These are phyloP conservation scores for Microcyclospora pomicola DNA, from an alignment of 2,329 filamentous ascomycete species.

Conservation along the genomic window DNA sequence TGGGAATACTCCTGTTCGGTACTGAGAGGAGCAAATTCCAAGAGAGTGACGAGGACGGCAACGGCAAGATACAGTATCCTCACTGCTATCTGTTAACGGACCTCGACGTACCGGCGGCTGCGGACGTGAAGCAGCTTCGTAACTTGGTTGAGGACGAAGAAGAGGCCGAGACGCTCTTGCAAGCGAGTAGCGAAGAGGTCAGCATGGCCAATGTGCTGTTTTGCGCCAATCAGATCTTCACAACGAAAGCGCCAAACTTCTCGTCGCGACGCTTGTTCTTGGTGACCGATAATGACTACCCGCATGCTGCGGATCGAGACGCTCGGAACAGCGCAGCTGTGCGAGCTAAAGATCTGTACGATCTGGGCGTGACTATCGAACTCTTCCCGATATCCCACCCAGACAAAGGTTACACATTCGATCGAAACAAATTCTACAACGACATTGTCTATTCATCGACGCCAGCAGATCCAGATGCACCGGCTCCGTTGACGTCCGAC, in stretches of 20 bases:
- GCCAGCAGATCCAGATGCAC: slow-evolving; percentile 55
- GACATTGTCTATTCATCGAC: slow-evolving; percentile 78
- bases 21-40: slow-evolving; percentile 74
- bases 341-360: slow-evolving; percentile 86
- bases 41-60: slow-evolving; percentile 43
- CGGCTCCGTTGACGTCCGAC: slow-evolving; percentile 37
- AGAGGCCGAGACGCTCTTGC: slow-evolving; percentile 53
- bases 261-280: slow-evolving; percentile 86
- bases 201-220: slow-evolving; percentile 85
- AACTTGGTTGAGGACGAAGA: slow-evolving; percentile 65
- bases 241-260: slow-evolving; percentile 87
- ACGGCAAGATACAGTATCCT: slow-evolving; percentile 54
- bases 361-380: slow-evolving; percentile 81
- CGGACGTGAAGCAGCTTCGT: slow-evolving; percentile 71
- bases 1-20: slow-evolving; percentile 84
- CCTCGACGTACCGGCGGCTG: slow-evolving; percentile 72
- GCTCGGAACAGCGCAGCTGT: slow-evolving; percentile 65
- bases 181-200: slow-evolving; percentile 53
- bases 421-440: slow-evolving; percentile 80
- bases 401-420: slow-evolving; percentile 50
- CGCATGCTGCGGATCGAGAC: slow-evolving; percentile 58
- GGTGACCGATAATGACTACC: slow-evolving; percentile 86
- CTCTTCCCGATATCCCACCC: slow-evolving; percentile 73
- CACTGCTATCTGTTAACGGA: slow-evolving; percentile 88
- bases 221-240: slow-evolving; percentile 92